phyloP scores from a whole-genome alignment of 1,139 yeast genomes.

The Saccharomyces hybrid region DNA sequence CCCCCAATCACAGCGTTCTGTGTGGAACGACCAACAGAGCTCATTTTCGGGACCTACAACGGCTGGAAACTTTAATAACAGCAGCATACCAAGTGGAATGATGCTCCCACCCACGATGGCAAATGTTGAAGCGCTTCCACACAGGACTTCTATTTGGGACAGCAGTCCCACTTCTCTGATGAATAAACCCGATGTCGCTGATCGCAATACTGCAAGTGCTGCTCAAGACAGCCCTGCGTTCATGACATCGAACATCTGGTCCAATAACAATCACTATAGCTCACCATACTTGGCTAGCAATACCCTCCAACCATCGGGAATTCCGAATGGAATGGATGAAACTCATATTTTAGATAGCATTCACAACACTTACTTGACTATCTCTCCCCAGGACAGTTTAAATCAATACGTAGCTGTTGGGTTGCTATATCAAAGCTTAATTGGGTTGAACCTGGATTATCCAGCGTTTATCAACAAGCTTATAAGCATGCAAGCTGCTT shows the following conservation, averaged over 20 bases:
- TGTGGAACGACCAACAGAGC: constrained; percentile 16
- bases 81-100: not conserved
- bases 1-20: constrained; percentile 6
- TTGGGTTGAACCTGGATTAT: constrained; percentile 16
- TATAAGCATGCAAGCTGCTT: constrained; percentile 16
- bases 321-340: not conserved
- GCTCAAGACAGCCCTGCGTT: not conserved
- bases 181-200: not conserved
- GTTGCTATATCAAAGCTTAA: constrained; percentile 17
- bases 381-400: not conserved
- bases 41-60: not conserved
- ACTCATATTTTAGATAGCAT: not conserved
- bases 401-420: constrained; percentile 20
- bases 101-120: not conserved
- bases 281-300: not conserved
- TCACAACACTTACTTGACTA: not conserved
- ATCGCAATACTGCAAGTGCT: not conserved
- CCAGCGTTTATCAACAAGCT: constrained; percentile 18
- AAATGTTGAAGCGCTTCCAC: constrained; percentile 2
- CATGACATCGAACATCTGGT: constrained; percentile 2
- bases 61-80: not conserved
- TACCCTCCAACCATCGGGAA: not conserved
- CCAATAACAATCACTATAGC: not conserved
- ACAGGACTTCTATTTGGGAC: constrained; percentile 27
- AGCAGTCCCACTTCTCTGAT: constrained; percentile 2